phyloP scores from a whole-genome alignment of 176 grass and related monocot genomes.

The Secale cereale region DNA sequence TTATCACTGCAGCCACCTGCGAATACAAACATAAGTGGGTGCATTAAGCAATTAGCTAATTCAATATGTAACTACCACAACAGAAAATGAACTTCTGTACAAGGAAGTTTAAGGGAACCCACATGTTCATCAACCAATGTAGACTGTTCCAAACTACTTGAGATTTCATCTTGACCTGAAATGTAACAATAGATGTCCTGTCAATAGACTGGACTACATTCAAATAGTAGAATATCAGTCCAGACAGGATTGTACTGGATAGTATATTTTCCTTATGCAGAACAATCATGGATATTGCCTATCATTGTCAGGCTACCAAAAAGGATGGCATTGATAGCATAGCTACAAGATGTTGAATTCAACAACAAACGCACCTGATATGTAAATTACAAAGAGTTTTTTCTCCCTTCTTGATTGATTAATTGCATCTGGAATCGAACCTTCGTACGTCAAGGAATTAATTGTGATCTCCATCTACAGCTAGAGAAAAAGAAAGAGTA shows the following conservation, averaged over 20 bases:
- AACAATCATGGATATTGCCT: neutral
- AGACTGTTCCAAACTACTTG: slow-evolving; percentile 58
- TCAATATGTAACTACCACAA: slow-evolving; percentile 1
- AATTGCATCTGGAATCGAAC: slow-evolving; percentile 80
- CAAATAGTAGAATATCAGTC: slow-evolving; percentile 1
- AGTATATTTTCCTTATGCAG: neutral
- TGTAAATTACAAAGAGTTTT: slow-evolving; percentile 94
- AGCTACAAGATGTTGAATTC: neutral
- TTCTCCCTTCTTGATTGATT: slow-evolving; percentile 73
- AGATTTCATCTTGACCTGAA: slow-evolving; percentile 78
- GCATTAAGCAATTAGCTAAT: neutral
- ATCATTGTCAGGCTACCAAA: slow-evolving; percentile 1
- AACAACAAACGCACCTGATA: slow-evolving; percentile 61
- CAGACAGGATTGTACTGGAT: neutral
- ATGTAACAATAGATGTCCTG: slow-evolving; percentile 14
- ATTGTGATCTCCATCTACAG: slow-evolving; percentile 66
- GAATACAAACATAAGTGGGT: slow-evolving; percentile 11
- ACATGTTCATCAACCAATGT: slow-evolving; percentile 66
- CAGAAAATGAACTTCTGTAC: neutral
- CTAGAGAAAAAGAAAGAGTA: slow-evolving; percentile 15
- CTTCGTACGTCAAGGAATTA: slow-evolving; percentile 66
- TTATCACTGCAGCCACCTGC: slow-evolving; percentile 71
- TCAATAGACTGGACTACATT: neutral
- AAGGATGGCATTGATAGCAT: neutral
- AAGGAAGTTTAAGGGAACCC: slow-evolving; percentile 9